Evolutionary conservation across 768 basidiomycete species (phyloP).

Genomic region (Pleurotus sapidus): DNA sequence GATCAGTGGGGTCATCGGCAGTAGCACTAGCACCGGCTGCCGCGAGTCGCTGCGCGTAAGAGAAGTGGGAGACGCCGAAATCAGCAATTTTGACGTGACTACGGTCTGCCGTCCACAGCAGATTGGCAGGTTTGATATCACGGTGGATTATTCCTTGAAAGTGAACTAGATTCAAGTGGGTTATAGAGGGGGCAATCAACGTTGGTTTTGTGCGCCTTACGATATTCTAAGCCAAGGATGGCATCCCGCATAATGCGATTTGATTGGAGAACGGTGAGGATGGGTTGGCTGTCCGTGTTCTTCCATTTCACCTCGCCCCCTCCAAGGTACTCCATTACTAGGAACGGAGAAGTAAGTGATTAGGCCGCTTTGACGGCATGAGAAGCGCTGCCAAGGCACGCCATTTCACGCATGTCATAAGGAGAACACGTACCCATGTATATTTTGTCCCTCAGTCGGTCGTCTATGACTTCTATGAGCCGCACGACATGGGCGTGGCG

Average conservation of each 20-base stretch:
- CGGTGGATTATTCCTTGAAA: slow-evolving; percentile 98
- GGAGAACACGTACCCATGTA: slow-evolving; percentile 79
- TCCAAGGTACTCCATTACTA: slow-evolving; percentile 95
- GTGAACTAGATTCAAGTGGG: slow-evolving; percentile 62
- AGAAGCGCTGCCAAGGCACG: slow-evolving; percentile 1
- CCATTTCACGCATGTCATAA: neutral
- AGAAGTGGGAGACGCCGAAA: slow-evolving; percentile 97
- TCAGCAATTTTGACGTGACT: slow-evolving; percentile 95
- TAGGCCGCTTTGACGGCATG: slow-evolving; percentile 1
- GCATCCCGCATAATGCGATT: slow-evolving; percentile 90
- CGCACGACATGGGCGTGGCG: slow-evolving; percentile 87
- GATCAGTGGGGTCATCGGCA: slow-evolving; percentile 41
- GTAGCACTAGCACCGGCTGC: slow-evolving; percentile 48
- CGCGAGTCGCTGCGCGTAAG: slow-evolving; percentile 79
- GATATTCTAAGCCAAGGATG: slow-evolving; percentile 90
- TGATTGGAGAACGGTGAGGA: slow-evolving; percentile 81
- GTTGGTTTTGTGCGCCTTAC: slow-evolving; percentile 47
- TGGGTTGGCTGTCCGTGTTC: slow-evolving; percentile 57
- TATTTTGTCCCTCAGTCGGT: slow-evolving; percentile 80
- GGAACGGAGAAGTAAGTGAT: neutral
- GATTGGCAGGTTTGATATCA: slow-evolving; percentile 98
- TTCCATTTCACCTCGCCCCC: slow-evolving; percentile 96
- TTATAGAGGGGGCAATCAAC: slow-evolving; percentile 10
- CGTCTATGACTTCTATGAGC: slow-evolving; percentile 93
- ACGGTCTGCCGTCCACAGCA: slow-evolving; percentile 86